These are phyloP conservation scores for Cystofilobasidium bisporidii DNA, from an alignment of 768 basidiomycete species.

Conservation along the genomic window DNA sequence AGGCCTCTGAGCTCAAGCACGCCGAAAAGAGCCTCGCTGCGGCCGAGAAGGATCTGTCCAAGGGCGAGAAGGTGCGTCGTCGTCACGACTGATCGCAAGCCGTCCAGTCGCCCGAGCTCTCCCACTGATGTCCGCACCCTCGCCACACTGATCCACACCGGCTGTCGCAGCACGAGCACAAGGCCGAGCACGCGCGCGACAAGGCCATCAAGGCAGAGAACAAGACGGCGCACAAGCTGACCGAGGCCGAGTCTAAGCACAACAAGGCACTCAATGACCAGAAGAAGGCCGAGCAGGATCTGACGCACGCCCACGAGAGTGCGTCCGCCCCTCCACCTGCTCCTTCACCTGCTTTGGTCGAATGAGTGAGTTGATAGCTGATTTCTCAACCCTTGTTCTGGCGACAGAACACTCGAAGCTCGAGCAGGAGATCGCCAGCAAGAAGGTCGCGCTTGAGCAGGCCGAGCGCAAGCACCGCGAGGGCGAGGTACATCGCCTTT, in stretches of 20 bases:
- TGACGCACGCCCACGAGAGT: constrained; percentile 12
- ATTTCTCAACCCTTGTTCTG: constrained; percentile 25
- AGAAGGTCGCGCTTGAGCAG: constrained; percentile 32
- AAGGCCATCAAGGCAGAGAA: constrained; percentile 50
- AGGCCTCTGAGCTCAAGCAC: constrained; percentile 42
- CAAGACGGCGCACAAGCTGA: constrained; percentile 47
- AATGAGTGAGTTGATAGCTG: too few species aligned
- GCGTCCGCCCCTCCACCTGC: neutral
- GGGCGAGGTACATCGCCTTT: too few species aligned
- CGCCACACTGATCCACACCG: neutral
- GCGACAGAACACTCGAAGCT: constrained; percentile 31
- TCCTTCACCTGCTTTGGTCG: constrained; percentile 22
- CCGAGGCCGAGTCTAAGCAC: constrained; percentile 50
- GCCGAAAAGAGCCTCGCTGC: constrained; percentile 50
- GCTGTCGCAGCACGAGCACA: neutral
- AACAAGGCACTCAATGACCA: constrained; percentile 43
- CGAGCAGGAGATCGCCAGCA: constrained; percentile 30
- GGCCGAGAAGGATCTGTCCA: constrained; percentile 50
- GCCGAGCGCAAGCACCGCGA: constrained; percentile 17
- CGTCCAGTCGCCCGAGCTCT: too few species aligned
- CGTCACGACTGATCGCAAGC: too few species aligned
- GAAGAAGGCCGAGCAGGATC: constrained; percentile 14
- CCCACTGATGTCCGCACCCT: constrained; percentile 29
- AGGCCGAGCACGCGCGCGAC: constrained; percentile 41
- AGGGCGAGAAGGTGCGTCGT: constrained; percentile 47